Base-by-base conservation (phyloP, 768 basidiomycete species). In the Butyriboletus loyo region DNA sequence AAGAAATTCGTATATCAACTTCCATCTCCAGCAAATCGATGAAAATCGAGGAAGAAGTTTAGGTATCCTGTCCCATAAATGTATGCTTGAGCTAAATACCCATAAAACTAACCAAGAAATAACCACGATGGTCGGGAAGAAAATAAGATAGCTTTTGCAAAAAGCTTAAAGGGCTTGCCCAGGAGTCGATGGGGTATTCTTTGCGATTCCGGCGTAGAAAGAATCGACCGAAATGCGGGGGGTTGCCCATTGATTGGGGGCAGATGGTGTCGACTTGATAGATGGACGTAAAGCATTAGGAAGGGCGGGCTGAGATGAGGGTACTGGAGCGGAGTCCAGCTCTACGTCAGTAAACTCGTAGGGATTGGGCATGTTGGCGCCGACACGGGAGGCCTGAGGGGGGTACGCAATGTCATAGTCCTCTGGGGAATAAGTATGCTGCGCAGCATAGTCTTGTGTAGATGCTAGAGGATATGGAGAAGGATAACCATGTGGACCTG, bases 181-280 rank as follows among this genome's bases (percentile, higher is more conserved):
- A 25, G 53, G 14, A 24, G 54, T 7, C 0, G 51, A 2, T 5
- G 52, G 30, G 27, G 45, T 34, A 34, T 66, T 57, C 4, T 36
- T 22, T 17, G 24, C 41, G 19, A 61, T 59, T 45, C 67, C 65
- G 1, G 58, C 22, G 13, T 69, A 69, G 31, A 69, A 69, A 10
- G 68, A 71, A 51, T 69, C 69, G 24, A 62, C 30, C 10, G 68
- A 71, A 10, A 46, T 56, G 39, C 58, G 69, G 27, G 49, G 34
- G 28, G 49, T 47, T 40, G 46, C 28, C 43, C 48, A 42, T 34
- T 52, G 59, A 19, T 50, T 54, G 2, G 59, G 53, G 30, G 34
- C 36, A 17, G 41, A 31, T 5, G 22, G 28, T 8, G 42, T 38
- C 4, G 37, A 35, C 6, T 41, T 25, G 46, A 50, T 49, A 22